These are phyloP conservation scores for Leccinum fuscescens DNA, from an alignment of 1,284 basidiomycete species.

Conservation along the genomic window DNA sequence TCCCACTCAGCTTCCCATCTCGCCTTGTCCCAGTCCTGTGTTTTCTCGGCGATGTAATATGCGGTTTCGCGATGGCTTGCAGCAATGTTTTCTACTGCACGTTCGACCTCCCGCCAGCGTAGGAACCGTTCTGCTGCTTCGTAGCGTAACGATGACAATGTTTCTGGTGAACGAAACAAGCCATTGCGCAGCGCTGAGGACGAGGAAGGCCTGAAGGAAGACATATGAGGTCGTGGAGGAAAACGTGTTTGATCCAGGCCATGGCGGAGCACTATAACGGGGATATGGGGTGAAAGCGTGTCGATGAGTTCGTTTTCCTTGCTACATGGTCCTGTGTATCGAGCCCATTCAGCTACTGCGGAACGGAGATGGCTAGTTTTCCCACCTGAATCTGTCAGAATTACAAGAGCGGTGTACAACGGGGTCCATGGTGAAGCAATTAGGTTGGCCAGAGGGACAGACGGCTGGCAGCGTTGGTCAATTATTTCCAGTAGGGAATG, in stretches of 20 bases:
- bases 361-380: neutral
- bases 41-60: constrained; percentile 22
- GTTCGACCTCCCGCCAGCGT: constrained; percentile 66
- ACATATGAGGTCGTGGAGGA: constrained; percentile 39
- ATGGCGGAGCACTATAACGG: constrained; percentile 52
- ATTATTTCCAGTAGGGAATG: constrained; percentile 48
- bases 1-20: constrained; percentile 67
- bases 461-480: constrained; percentile 49
- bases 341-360: neutral
- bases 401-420: constrained; percentile 56
- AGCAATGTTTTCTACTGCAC: constrained; percentile 41
- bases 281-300: constrained; percentile 52
- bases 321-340: constrained; percentile 30
- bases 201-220: constrained; percentile 52
- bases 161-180: constrained; percentile 61
- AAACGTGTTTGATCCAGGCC: constrained; percentile 30
- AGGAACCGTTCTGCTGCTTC: constrained; percentile 70
- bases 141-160: constrained; percentile 50
- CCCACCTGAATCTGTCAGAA: constrained; percentile 51
- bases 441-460: constrained; percentile 47
- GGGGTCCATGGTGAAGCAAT: constrained; percentile 54
- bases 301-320: constrained; percentile 50
- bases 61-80: constrained; percentile 27
- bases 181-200: constrained; percentile 51
- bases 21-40: constrained; percentile 51